Percentiles rank a stretch among this genome's conserved stretches.
phyloP scores from a whole-genome alignment of 441 rosid genomes.

The Rhodomyrtus psidioides region DNA sequence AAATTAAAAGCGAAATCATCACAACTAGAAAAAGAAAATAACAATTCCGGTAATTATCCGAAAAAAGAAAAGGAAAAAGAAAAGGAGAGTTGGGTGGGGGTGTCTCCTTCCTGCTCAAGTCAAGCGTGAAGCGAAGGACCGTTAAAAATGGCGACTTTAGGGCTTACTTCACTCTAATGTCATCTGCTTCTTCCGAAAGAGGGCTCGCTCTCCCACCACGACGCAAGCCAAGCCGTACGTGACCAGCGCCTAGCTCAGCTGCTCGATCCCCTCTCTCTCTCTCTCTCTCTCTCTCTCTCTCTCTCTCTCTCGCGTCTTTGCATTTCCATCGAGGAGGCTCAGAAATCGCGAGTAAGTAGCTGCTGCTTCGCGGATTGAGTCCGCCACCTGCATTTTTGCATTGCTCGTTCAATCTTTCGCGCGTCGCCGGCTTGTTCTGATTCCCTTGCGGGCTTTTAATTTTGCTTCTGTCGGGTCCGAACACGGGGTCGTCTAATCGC shows the following conservation, averaged over 20 bases:
- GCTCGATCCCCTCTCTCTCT: background rate
- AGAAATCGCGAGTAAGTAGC: background rate
- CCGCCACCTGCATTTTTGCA: background rate
- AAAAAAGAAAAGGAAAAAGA: background rate
- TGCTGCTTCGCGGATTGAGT: background rate
- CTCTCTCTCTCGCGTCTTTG: slow-evolving; percentile 10
- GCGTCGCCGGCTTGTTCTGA: background rate
- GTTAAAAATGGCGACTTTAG: background rate
- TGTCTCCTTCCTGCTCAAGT: background rate
- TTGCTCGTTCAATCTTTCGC: background rate
- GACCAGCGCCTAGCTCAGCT: background rate
- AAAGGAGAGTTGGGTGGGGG: background rate
- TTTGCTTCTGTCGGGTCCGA: background rate
- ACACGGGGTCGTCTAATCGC: background rate
- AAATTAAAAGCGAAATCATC: too few relatives aligned
- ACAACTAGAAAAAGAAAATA: too few relatives aligned
- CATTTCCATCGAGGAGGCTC: background rate
- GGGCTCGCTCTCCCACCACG: background rate
- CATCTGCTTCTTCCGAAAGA: background rate
- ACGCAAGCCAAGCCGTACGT: background rate
- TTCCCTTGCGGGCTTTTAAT: background rate
- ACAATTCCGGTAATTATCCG: background rate
- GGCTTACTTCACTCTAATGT: background rate
- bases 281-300: slow-evolving; percentile 23
- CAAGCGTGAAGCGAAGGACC: background rate